Base-by-base conservation (phyloP, 2,329 filamentous ascomycete species). In the Cercospora zeae-maydis region DNA sequence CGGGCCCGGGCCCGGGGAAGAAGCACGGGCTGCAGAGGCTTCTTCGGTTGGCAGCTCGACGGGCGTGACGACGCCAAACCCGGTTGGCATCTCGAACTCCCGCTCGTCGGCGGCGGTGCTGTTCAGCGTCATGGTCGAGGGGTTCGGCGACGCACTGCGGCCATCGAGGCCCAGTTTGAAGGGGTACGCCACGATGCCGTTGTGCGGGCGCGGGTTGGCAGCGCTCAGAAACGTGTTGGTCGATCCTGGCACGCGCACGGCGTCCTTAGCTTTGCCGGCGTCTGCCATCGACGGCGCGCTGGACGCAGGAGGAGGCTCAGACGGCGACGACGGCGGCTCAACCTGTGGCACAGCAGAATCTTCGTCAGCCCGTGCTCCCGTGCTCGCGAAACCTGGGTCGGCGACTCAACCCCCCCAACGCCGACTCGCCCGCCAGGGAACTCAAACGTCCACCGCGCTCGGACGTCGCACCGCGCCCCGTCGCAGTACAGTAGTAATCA, bases 121-220 rank as follows among this genome's bases (percentile, higher is more conserved):
- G 45, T 72, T 66, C 45, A 72, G 60, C 13, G 71, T 73, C 53
- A 67, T 67, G 8, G 69, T 67, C n/a, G 67, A 69, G 16, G 70
- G 62, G 63, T 69, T 70, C 5, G 66, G 63, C 21, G 63, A 61
- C 27, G 60, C 30, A 45, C 37, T 55, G 33, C 55, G 49, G 31
- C 37, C 53, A 27, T 53, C 30, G 16, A 19, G 31, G 30, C 54
- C 31, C 39, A 93, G 74, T 61, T 84, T 89, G 71, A 93, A 93
- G 0, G 90, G 90, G 68, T 91, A 83, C 0, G 90, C 88, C 27
- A 92, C 84, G 0, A 88, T 87, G 19, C 85, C 86, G 5, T 89
- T 80, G 51, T 86, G 86, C 0, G 89, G 87, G 2, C 89, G 80
- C 71, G 88, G 89, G 4, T 84, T 84, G 79, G 65, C 81, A 75